Base-by-base conservation (phyloP, 164 flowering plant species). In the Berberis thunbergii region DNA sequence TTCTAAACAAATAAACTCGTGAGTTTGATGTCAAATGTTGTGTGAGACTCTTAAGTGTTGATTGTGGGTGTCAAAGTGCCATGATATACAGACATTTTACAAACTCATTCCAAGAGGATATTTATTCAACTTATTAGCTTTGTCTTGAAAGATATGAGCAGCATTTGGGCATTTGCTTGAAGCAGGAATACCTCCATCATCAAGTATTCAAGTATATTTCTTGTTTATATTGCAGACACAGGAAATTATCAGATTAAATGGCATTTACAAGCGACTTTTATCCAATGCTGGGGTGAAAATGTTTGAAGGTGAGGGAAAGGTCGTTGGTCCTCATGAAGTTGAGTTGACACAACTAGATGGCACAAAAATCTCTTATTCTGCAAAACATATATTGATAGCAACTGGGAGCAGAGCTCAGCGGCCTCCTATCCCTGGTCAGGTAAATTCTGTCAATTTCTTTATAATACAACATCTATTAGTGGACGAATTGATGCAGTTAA, bases 331-430 rank as follows among this genome's bases (percentile, higher is more conserved):
- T 13, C 80, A 91, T 82, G 96, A 85, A 74, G 97, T 94, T 76
- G 94, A 89, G 80, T 82, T 94, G 73, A 87, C 76, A 63, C 96
- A 89, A 71, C 62, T 81, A 43, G 96, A 94, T 77, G 99, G 96
- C 8, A 87, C 96, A 40, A 91, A 86, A 66, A 75, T 84, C 62
- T 64, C 59, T 45, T 94, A 77, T 72, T 74, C 97, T 46, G 91
- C 96, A 58, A 94, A 86, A 76, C 86, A 94, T 75, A 89, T 94
- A 68, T 57, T 94, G 80, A 84, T 94, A 68, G 90, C 97, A 68
- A 94, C 99, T 67, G 99, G 99, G 26, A 82, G 99, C 66, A 72
- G 96, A 70, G 99, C 99, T 64, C 87, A 81, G 2, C 82, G 83
- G 60, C 81, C 86, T 40, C 7, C 63, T 64, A 91, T 94, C 75